Base-by-base conservation (phyloP, 2,329 filamentous ascomycete genomes). In the Hypoxylon sp. region DNA sequence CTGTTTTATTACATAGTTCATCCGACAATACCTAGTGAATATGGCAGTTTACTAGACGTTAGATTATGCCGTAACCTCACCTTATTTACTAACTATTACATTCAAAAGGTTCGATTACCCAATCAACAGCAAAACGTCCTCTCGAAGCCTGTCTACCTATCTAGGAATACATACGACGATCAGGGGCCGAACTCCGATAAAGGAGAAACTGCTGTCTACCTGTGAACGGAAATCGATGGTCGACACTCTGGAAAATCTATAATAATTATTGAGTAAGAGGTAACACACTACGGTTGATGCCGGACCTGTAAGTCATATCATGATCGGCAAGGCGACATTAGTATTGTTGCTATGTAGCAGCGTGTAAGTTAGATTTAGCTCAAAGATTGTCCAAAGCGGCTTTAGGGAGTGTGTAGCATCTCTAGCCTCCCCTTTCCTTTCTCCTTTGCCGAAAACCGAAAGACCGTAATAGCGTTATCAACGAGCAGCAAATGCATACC, bases 281-380 rank as follows among this genome's bases (percentile, higher is more conserved):
- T 2, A 8, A 14, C 16, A 41, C 11, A 21, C 37, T 19, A 19
- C n/a, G 37, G 6, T 21, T 19, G n/a, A 41, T 41, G 3, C 9
- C 8, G 3, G 2, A 8, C n/a, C 7, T 19, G 16, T 41, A 11
- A 21, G 16, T 21, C 7, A 46, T 41, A 16, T 8, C 6, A 25
- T 27, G 9, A 32, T n/a, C 34, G 12, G 25, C 25, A 27, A 27
- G 3, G 25, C 3, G 25, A 6, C 25, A 27, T 27, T 27, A 27
- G 25, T 27, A 45, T 12, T 37, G 34, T 46, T 53, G 45, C 45
- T 52, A 46, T 43, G 23, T 50, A 46, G 43, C 29, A 27, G 25
- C 6, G 25, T 27, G 3, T 27, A 27, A 27, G 25, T 6, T 27
- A 27, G 25, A 3, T 6, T 27, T 27, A 27, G 25, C 25, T 27